phyloP scores from a whole-genome alignment of 192 early-diverging fungal species.

The Linnemannia elongata region DNA sequence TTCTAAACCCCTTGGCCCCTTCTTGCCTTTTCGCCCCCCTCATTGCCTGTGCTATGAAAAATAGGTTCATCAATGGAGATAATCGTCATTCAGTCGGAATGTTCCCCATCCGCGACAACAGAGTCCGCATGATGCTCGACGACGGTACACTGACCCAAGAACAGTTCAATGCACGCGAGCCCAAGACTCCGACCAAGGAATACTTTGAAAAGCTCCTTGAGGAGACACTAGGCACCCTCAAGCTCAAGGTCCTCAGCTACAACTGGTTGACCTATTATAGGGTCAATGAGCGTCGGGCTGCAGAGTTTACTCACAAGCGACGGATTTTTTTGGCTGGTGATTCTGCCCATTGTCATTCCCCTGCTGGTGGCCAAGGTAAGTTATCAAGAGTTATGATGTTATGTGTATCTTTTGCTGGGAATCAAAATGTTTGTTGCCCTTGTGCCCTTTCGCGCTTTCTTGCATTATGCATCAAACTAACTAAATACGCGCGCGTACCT shows the following conservation, averaged over 20 bases:
- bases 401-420: neutral
- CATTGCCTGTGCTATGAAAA: neutral
- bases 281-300: conserved; percentile 23
- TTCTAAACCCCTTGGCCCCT: neutral
- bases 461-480: neutral
- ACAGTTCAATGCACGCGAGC: neutral
- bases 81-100: neutral
- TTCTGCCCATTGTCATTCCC: conserved; percentile 46
- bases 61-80: conserved; percentile 2
- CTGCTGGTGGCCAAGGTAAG: conserved; percentile 51
- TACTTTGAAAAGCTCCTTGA: conserved; percentile 4
- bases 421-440: neutral
- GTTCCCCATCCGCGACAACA: conserved; percentile 12
- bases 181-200: neutral
- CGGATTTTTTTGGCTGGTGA: conserved; percentile 50
- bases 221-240: neutral
- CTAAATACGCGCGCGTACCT: too few species aligned
- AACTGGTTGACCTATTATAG: conserved; percentile 29
- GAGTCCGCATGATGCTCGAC: conserved; percentile 10
- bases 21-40: neutral
- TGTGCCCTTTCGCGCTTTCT: neutral
- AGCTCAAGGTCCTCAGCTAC: neutral
- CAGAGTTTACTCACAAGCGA: conserved; percentile 7
- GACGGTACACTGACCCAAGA: neutral
- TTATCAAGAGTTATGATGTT: too few species aligned